These are phyloP conservation scores for Lactifluus hygrophoroides DNA, from an alignment of 768 basidiomycete species.

Conservation along the genomic window DNA sequence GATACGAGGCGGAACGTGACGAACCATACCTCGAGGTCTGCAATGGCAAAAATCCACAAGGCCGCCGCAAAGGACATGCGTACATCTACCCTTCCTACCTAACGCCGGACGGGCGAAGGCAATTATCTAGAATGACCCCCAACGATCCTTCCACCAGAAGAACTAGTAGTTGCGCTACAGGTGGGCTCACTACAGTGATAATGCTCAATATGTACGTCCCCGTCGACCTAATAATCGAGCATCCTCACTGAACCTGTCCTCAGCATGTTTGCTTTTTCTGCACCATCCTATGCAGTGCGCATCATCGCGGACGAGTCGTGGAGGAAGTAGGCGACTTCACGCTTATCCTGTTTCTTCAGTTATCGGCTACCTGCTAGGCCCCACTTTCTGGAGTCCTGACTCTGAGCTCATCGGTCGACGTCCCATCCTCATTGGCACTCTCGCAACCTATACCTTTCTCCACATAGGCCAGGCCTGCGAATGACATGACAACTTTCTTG, in stretches of 20 bases:
- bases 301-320: slow-evolving; percentile 7
- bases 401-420: slow-evolving; percentile 21
- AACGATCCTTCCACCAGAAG: slow-evolving; percentile 18
- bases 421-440: slow-evolving; percentile 11
- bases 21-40: background rate
- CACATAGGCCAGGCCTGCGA: slow-evolving; percentile 13
- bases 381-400: slow-evolving; percentile 20
- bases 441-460: slow-evolving; percentile 2
- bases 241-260: background rate
- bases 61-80: background rate
- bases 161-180: slow-evolving; percentile 18
- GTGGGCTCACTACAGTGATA: slow-evolving; percentile 9
- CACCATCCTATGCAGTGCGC: slow-evolving; percentile 15
- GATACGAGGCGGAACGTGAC: background rate
- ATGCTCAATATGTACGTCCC: slow-evolving; percentile 17
- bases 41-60: too few relatives aligned
- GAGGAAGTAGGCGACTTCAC: slow-evolving; percentile 22
- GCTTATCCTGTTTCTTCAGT: slow-evolving; percentile 19
- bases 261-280: slow-evolving; percentile 24
- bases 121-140: slow-evolving; percentile 14
- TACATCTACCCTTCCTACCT: background rate
- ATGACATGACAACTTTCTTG: slow-evolving; percentile 17
- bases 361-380: slow-evolving; percentile 21
- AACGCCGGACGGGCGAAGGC: slow-evolving; percentile 13
- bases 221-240: background rate